phyloP scores from a whole-genome alignment of 169 alveolate genomes.

The Plasmodium inui region DNA sequence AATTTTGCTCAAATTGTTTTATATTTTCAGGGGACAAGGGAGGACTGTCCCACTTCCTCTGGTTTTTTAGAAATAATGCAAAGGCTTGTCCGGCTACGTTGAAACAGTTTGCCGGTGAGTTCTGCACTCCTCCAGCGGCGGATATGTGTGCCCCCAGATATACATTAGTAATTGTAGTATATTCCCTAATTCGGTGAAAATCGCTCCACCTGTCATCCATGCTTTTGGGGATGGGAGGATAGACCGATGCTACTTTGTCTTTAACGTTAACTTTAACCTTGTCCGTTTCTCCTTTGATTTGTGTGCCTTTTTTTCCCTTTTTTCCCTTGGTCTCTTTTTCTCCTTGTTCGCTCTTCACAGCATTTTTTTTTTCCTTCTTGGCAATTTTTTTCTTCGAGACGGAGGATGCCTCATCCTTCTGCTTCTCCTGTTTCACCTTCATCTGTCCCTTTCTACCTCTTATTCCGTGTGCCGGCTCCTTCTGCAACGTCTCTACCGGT shows the following conservation, averaged over 20 bases:
- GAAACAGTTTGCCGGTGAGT: constrained; percentile 86
- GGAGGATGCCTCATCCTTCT: neutral
- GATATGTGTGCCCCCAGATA: constrained; percentile 92
- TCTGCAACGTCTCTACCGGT: neutral
- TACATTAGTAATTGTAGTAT: constrained; percentile 77
- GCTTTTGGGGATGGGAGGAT: constrained; percentile 48
- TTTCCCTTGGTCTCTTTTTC: constrained; percentile 8
- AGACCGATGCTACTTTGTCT: neutral
- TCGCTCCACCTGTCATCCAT: constrained; percentile 65
- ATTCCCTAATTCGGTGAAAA: constrained; percentile 29
- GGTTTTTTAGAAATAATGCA: constrained; percentile 90
- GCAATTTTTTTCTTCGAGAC: neutral
- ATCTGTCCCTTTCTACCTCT: neutral
- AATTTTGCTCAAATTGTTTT: constrained; percentile 79
- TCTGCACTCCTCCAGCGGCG: constrained; percentile 92
- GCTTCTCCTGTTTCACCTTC: neutral
- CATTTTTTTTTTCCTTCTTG: neutral
- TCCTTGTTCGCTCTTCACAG: neutral
- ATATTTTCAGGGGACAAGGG: constrained; percentile 83
- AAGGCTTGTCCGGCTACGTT: constrained; percentile 89
- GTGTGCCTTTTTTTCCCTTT: constrained; percentile 17
- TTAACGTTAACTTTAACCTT: neutral
- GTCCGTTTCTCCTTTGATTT: constrained; percentile 2
- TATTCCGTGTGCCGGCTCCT: neutral
- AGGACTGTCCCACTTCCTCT: constrained; percentile 91